Evolutionary conservation across 768 basidiomycete species (phyloP).

Genomic region (Suillus decipiens): DNA sequence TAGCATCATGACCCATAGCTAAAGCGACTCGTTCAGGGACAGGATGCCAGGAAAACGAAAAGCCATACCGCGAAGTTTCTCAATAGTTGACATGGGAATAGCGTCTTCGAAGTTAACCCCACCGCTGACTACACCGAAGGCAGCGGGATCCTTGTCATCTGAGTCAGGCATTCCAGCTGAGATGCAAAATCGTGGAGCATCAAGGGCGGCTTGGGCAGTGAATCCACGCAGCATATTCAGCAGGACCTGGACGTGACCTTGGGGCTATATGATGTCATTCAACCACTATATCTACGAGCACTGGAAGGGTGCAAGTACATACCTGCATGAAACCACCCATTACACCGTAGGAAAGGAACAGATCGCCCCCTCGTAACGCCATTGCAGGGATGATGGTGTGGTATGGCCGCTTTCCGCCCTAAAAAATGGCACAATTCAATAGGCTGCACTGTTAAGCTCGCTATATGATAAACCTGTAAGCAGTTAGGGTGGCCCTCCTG

Average conservation of each 20-base stretch:
- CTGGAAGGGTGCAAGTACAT: conserved; percentile 5
- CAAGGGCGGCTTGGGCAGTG: conserved; percentile 86
- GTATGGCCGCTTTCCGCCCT: conserved; percentile 86
- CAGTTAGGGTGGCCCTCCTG: conserved; percentile 83
- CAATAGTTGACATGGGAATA: conserved; percentile 61
- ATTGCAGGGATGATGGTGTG: conserved; percentile 96
- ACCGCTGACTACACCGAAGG: conserved; percentile 67
- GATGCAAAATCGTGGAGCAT: conserved; percentile 96
- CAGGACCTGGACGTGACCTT: conserved; percentile 95
- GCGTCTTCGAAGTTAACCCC: conserved; percentile 91
- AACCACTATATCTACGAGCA: conserved; percentile 1
- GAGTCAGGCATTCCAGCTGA: conserved; percentile 77
- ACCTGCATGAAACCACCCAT: conserved; percentile 94
- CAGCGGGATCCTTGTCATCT: conserved; percentile 41
- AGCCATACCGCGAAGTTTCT: conserved; percentile 62
- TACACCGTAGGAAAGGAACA: conserved; percentile 88
- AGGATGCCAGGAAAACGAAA: background rate
- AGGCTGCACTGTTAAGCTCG: background rate
- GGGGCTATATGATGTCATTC: conserved; percentile 54
- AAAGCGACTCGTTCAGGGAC: conserved; percentile 7
- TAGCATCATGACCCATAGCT: conserved; percentile 92
- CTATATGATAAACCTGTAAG: conserved; percentile 52
- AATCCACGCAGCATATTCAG: conserved; percentile 88
- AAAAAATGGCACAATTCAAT: conserved; percentile 7
- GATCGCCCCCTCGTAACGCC: conserved; percentile 73